A percentile compares a stretch with the other conserved stretches of the same genome.
These are phyloP conservation scores for Dictyostelium intermedium DNA, from an alignment of 78 protist species.

Conservation along the genomic window DNA sequence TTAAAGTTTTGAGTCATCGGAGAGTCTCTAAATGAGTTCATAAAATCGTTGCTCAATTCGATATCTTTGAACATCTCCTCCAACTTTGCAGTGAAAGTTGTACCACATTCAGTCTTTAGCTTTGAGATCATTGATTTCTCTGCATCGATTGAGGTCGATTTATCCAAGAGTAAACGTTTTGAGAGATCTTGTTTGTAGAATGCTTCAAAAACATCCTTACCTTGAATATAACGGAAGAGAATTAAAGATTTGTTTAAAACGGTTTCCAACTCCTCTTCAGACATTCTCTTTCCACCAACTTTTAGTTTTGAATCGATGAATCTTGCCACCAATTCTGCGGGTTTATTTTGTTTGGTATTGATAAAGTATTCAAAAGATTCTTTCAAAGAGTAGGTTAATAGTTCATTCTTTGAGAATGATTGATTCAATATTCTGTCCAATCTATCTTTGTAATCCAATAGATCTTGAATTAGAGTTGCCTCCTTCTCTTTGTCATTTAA, in stretches of 20 bases:
- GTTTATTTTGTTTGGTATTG: conserved; percentile 80
- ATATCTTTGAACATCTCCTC: conserved; percentile 98
- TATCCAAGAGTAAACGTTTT: conserved; percentile 92
- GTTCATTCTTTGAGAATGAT: conserved; percentile 70
- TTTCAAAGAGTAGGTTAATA: conserved; percentile 65
- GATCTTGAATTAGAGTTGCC: conserved; percentile 81
- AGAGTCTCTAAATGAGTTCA: conserved; percentile 56
- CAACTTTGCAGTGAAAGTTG: conserved; percentile 90
- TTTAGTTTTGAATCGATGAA: conserved; percentile 83
- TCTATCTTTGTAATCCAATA: conserved; percentile 75
- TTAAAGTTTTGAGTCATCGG: not conserved
- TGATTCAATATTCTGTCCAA: conserved; percentile 38
- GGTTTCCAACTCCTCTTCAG: conserved; percentile 57
- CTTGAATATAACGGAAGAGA: conserved; percentile 90
- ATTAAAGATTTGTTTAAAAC: conserved; percentile 77
- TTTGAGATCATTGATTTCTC: conserved; percentile 93
- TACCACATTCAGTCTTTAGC: conserved; percentile 95
- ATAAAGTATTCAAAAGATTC: conserved; percentile 92
- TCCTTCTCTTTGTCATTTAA: conserved; percentile 79
- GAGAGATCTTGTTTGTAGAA: conserved; percentile 96
- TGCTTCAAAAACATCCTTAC: conserved; percentile 98
- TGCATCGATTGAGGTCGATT: conserved; percentile 87
- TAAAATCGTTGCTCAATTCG: conserved; percentile 84
- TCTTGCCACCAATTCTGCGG: conserved; percentile 92
- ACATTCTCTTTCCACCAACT: conserved; percentile 58